Percentiles rank a stretch among this genome's conserved stretches.
Conservation (phyloP, 108 stramenopile species). For the Thalassiosira profunda region DNA sequence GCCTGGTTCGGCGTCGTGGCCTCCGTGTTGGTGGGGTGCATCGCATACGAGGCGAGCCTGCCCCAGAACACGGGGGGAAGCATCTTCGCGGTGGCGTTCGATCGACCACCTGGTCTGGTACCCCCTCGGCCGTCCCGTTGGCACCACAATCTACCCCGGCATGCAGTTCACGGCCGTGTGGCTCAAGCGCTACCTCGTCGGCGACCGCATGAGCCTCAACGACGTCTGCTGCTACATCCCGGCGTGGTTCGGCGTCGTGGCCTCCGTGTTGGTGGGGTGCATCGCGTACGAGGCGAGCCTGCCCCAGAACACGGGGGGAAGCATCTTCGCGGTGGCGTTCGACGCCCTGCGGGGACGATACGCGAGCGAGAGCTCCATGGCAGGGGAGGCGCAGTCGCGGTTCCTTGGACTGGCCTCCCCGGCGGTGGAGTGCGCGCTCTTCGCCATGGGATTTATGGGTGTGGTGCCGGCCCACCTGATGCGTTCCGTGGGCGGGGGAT, state of each 20-base stretch:
- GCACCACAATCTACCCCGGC: slow-evolving; percentile 98
- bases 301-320: slow-evolving; percentile 60
- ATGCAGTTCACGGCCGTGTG: slow-evolving; percentile 96
- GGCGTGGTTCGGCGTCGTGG: slow-evolving; percentile 90
- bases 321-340: slow-evolving; percentile 43
- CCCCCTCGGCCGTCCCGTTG: slow-evolving; percentile 97
- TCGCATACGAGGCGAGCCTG: slow-evolving; percentile 80
- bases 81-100: slow-evolving; percentile 70
- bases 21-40: slow-evolving; percentile 66
- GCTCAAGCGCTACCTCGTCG: slow-evolving; percentile 74
- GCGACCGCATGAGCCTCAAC: slow-evolving; percentile 71
- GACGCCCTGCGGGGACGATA: slow-evolving; percentile 51
- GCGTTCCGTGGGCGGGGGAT: slow-evolving; percentile 97
- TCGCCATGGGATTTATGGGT: slow-evolving; percentile 93
- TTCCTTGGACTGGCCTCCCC: slow-evolving; percentile 44
- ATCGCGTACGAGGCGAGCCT: slow-evolving; percentile 82
- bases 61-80: slow-evolving; percentile 60
- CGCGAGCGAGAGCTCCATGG: neutral
- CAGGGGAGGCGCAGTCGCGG: neutral
- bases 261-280: slow-evolving; percentile 70
- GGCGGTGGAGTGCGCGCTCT: slow-evolving; percentile 77
- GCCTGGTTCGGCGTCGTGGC: slow-evolving; percentile 92
- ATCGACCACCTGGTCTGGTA: slow-evolving; percentile 97
- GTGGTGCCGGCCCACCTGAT: slow-evolving; percentile 97
- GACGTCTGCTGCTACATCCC: slow-evolving; percentile 95